Percentiles rank a stretch among this genome's conserved stretches.
Conservation (phyloP, 495 filamentous ascomycete genomes). For the Pseudotulostoma volvatum region DNA sequence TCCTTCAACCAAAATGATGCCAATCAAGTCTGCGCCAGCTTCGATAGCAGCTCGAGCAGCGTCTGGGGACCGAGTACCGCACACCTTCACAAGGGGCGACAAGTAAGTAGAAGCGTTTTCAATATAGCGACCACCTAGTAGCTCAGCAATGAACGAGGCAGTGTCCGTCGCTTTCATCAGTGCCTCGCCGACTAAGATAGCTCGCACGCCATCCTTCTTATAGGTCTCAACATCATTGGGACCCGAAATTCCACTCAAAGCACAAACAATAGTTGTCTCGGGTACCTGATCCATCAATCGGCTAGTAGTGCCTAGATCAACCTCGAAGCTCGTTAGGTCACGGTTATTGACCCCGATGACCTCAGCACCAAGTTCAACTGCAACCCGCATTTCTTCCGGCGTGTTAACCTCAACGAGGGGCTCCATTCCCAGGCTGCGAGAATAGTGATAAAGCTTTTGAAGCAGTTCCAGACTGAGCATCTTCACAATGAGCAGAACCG, state of each 20-base stretch:
- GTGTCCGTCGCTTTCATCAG: constrained; percentile 80
- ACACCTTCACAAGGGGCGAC: constrained; percentile 74
- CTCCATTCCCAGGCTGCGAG: constrained; percentile 85
- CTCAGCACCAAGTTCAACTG: constrained; percentile 73
- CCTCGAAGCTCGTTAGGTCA: constrained; percentile 88
- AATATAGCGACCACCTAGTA: constrained; percentile 45
- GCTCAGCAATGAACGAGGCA: constrained; percentile 60
- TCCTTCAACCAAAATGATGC: constrained; percentile 77
- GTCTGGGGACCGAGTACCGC: constrained; percentile 76
- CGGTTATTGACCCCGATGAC: constrained; percentile 98
- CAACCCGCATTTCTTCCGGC: constrained; percentile 76
- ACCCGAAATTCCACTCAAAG: constrained; percentile 83
- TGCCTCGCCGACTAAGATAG: constrained; percentile 87
- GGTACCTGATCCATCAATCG: constrained; percentile 75
- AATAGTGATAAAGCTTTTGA: constrained; percentile 69
- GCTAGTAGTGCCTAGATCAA: constrained; percentile 88
- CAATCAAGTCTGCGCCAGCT: constrained; percentile 80
- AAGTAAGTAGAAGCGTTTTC: constrained; percentile 1
- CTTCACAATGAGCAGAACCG: constrained; percentile 91
- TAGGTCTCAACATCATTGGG: constrained; percentile 84
- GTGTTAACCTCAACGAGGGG: constrained; percentile 95
- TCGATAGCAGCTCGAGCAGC: constrained; percentile 66
- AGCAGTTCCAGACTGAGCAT: constrained; percentile 76
- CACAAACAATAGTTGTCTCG: constrained; percentile 76
- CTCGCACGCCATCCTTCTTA: constrained; percentile 74